Percentiles rank a stretch among this genome's conserved stretches.
phyloP scores from a whole-genome alignment of 306 rosid species.

The Vigna mungo region DNA sequence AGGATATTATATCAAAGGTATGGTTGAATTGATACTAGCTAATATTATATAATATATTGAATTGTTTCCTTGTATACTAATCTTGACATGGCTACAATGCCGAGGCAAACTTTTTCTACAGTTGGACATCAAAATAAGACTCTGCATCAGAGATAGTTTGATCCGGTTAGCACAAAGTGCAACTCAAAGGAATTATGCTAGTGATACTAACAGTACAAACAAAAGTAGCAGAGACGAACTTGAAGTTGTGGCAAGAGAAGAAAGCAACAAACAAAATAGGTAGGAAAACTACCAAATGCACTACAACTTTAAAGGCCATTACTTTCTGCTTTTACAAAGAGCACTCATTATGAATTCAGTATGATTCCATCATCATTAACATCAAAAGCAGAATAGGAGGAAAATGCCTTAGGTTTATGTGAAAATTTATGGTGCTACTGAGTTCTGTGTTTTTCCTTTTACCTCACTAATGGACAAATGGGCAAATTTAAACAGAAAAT shows the following conservation, averaged over 20 bases:
- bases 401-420: not conserved
- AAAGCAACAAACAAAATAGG: conserved; percentile 65
- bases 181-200: conserved; percentile 65
- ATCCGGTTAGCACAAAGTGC: conserved; percentile 92
- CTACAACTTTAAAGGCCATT: conserved; percentile 6
- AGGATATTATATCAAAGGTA: conserved; percentile 81
- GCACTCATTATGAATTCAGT: conserved; percentile 33
- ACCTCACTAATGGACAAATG: not conserved
- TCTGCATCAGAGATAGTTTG: conserved; percentile 88
- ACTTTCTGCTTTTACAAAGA: conserved; percentile 26
- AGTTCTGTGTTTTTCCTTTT: not conserved
- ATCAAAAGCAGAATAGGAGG: conserved; percentile 25
- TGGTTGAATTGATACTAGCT: conserved; percentile 43
- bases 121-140: conserved; percentile 82
- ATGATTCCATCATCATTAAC: conserved; percentile 19
- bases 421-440: conserved; percentile 10
- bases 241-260: conserved; percentile 59
- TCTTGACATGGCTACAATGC: conserved; percentile 54
- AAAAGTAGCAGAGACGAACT: conserved; percentile 63
- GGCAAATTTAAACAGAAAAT: not conserved
- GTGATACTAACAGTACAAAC: conserved; percentile 71
- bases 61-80: conserved; percentile 47
- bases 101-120: conserved; percentile 63
- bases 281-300: conserved; percentile 37
- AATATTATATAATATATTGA: conserved; percentile 7